Percentiles rank a stretch among this genome's conserved stretches.
phyloP scores from a whole-genome alignment of 1,284 basidiomycete species.

The Cutaneotrichosporon sp. region DNA sequence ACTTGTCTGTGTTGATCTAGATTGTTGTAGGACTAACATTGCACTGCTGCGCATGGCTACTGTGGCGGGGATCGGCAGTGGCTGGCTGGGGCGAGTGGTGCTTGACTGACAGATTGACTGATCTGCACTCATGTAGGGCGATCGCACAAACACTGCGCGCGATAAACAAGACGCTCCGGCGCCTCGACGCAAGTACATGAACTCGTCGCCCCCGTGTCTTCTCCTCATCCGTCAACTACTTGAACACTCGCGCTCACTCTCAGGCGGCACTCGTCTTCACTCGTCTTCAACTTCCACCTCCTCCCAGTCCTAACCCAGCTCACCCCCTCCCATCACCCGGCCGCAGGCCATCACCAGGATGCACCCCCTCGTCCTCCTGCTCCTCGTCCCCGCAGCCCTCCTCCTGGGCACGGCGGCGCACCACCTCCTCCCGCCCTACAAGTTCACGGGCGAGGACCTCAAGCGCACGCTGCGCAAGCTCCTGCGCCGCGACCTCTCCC shows the following conservation, averaged over 20 bases:
- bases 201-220: background rate
- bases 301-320: constrained; percentile 20
- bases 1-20: constrained; percentile 1
- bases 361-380: background rate
- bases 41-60: background rate
- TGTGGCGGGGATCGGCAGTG: background rate
- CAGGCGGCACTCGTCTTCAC: constrained; percentile 30
- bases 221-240: background rate
- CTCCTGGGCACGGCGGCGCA: background rate
- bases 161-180: background rate
- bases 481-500: constrained; percentile 34
- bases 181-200: background rate
- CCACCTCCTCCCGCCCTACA: constrained; percentile 1
- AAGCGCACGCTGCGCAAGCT: background rate
- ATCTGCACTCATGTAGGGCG: background rate
- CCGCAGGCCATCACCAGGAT: too few relatives aligned
- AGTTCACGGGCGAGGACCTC: background rate
- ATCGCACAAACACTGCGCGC: background rate
- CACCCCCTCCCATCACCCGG: constrained; percentile 27
- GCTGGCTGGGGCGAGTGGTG: background rate
- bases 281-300: constrained; percentile 20
- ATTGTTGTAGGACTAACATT: constrained; percentile 9
- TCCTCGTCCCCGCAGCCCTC: background rate
- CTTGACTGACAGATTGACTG: background rate
- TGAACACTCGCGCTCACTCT: constrained; percentile 8